Base-by-base conservation (phyloP, 495 filamentous ascomycete species). In the Tuber microsphaerosporum region DNA sequence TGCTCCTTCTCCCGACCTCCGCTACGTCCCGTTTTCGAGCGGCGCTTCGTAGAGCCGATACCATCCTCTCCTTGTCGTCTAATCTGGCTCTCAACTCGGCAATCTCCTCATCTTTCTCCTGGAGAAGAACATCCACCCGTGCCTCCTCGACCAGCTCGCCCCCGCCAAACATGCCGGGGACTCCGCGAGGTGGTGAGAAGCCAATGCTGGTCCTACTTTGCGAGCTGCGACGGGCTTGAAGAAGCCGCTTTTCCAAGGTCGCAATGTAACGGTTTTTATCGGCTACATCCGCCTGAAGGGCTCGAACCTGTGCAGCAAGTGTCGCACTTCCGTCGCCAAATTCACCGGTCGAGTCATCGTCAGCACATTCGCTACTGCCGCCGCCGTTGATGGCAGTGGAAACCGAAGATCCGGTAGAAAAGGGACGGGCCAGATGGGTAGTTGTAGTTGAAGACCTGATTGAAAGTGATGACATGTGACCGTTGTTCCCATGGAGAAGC, bases 191-290 rank as follows among this genome's bases (percentile, higher is more conserved):
- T 6, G 85, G 82, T 1, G 86, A 87, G 73, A 93, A 86, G 3
- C 90, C 90, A 44, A 91, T 88, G 44, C 93, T 95, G 71, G 94
- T 90, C 39, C 94, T 89, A 2, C 92, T 93, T 73, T 96, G 93
- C 84, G 94, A 97, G 16, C 93, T 93, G 37, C 95, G 90, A 73
- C 96, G 88, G 37, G 96, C 95, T 82, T 99, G 95, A 22, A 98
- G 86, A 0, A 99, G 86, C 14, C 95, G 90, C 81, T 94, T 93
- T 85, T 99, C 95, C 2, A 99, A 86, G 0, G 94, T 97, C 41
- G 91, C 88, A 77, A 98, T 97, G 83, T 99, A 99, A 65, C 96
- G 92, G 78, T 96, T 97, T 85, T 97, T 97, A 84, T 98, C 96
- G 17, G 87, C 88, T 14, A 99, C 88, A 84, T 98, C 95, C n/a